These are phyloP conservation scores for Primulina huaijiensis DNA, from an alignment of 257 asterid species.

Conservation along the genomic window DNA sequence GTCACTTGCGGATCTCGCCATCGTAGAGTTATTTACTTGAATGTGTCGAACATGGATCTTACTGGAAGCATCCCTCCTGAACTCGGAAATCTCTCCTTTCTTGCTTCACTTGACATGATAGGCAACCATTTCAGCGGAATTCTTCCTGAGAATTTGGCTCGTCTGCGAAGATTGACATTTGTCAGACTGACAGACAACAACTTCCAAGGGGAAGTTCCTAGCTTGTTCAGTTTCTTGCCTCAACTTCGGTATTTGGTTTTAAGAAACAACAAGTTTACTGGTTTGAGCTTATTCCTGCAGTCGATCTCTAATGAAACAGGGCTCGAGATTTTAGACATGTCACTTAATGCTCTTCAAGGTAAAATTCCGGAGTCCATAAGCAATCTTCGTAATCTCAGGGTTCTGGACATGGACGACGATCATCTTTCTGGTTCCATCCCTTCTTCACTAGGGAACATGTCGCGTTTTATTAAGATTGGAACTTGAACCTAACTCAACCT, in stretches of 20 bases:
- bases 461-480: no score
- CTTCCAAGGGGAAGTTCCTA: constrained; percentile 36
- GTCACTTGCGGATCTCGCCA: constrained; percentile 20
- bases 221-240: constrained; percentile 19
- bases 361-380: constrained; percentile 3
- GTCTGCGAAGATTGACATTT: constrained; percentile 23
- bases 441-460: neutral
- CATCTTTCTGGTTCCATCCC: constrained; percentile 3
- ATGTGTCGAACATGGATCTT: constrained; percentile 23
- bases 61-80: constrained; percentile 32
- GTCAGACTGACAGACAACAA: constrained; percentile 22
- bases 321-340: neutral
- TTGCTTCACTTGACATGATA: constrained; percentile 22
- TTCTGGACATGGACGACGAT: neutral
- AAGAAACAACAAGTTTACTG: constrained; percentile 11
- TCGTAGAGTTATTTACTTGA: constrained; percentile 12
- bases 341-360: constrained; percentile 1
- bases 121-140: constrained; percentile 29
- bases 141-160: constrained; percentile 27
- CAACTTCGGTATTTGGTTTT: neutral
- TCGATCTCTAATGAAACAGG: neutral
- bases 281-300: neutral
- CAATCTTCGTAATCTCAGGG: neutral
- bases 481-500: no score
- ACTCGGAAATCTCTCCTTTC: constrained; percentile 39